Conservation (phyloP, 2,329 filamentous ascomycete species). For the Fusarium haematococcum region DNA sequence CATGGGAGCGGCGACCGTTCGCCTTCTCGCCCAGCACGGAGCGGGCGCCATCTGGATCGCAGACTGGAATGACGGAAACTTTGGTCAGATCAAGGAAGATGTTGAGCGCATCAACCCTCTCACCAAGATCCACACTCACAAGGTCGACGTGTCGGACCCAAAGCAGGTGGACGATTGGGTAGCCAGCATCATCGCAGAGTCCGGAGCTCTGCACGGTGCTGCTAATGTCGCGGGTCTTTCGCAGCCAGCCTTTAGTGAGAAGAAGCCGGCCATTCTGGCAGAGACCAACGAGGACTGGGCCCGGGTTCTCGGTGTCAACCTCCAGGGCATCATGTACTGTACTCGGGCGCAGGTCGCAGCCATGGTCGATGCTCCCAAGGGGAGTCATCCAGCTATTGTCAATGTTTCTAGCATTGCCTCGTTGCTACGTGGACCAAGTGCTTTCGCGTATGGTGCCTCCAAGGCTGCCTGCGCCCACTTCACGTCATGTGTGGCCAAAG, state of each 20-base stretch:
- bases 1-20: neutral
- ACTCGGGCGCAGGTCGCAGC: neutral
- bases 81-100: neutral
- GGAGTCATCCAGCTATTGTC: neutral
- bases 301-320: constrained; percentile 2
- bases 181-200: neutral
- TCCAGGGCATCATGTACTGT: constrained; percentile 7
- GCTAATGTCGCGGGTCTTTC: neutral
- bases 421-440: neutral
- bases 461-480: neutral
- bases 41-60: neutral
- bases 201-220: neutral
- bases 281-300: constrained; percentile 5
- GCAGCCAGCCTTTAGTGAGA: neutral
- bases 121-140: neutral
- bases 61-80: neutral
- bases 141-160: neutral
- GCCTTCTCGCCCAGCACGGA: neutral
- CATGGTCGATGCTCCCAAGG: neutral
- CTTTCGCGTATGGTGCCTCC: neutral
- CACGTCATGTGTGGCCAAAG: neutral
- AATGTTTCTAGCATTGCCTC: neutral
- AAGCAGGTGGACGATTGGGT: neutral
- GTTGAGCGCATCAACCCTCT: neutral
- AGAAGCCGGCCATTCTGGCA: neutral